Base-by-base conservation (phyloP, 306 rosid genomes). In the Comarum palustre region DNA sequence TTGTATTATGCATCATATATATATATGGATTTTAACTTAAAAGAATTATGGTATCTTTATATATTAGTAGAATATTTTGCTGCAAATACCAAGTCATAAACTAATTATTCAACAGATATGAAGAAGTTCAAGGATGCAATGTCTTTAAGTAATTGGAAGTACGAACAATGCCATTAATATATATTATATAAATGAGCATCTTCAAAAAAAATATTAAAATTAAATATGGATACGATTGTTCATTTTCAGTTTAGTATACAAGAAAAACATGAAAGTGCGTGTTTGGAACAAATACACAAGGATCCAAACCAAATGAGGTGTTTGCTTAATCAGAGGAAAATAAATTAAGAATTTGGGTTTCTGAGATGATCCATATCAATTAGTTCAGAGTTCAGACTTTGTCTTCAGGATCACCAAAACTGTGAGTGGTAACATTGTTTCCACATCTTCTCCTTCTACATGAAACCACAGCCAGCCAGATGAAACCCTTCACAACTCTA, bases 391-490 rank as follows among this genome's bases (percentile, higher is more conserved):
- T 73, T 74, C 68, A 86, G 63, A 83, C 86, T 65, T 86, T 90
- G 51, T 71, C 80, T 32, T 74, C 69, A 25, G 12, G 12, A 68
- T 73, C 68, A 64, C 39, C 52, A 19, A 19, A 24, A 27, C 2
- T 27, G 29, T 66, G 66, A 4, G 10, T 9, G 11, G 10, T 3
- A 16, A 72, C 48, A 29, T 63, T 58, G 61, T 41, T 73, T 54
- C 27, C 68, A 16, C 58, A 48, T 7, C 22, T 19, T 43, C 31
- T 54, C 75, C 83, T 81, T 29, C 73, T 81, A 31, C 85, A 73
- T 8, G 77, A 82, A 58, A 84, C 20, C 65, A 77, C 76, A 3
- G 61, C 47, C 25, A 91, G 48, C 90, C 91, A 85, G 76, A 82
- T 19, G 38, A 86, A 24, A 36, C 79, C 79, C 78, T 86, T 94